A percentile compares a stretch with the other conserved stretches of the same genome.
These are phyloP conservation scores for Coemansia brasiliensis DNA, from an alignment of 192 early-diverging fungal species.

Conservation along the genomic window DNA sequence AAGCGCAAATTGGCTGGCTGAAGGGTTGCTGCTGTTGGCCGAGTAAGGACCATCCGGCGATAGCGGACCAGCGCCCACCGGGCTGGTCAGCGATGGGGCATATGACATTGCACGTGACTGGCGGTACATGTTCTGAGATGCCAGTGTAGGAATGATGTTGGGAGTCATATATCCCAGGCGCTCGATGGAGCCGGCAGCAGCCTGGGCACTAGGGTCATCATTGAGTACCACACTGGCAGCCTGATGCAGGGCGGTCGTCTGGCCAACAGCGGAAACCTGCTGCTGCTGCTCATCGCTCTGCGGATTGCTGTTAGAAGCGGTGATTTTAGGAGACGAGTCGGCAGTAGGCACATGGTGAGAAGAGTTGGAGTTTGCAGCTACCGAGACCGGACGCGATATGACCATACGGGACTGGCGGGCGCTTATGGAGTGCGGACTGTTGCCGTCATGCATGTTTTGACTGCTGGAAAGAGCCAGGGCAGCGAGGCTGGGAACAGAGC, in stretches of 20 bases:
- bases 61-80: slow-evolving; percentile 4
- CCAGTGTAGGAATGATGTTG: slow-evolving; percentile 43
- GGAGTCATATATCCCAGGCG: slow-evolving; percentile 56
- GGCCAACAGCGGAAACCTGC: slow-evolving; percentile 20
- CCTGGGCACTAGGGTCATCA: slow-evolving; percentile 38
- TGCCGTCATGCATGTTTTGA: slow-evolving; percentile 1
- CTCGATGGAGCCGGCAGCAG: slow-evolving; percentile 47
- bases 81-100: slow-evolving; percentile 18
- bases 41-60: slow-evolving; percentile 10
- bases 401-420: slow-evolving; percentile 32
- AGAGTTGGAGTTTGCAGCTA: slow-evolving; percentile 22
- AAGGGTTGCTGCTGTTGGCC: neutral
- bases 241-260: slow-evolving; percentile 33
- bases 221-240: slow-evolving; percentile 21
- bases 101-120: slow-evolving; percentile 7
- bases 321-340: slow-evolving; percentile 13
- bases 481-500: slow-evolving; percentile 35
- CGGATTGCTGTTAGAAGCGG: neutral
- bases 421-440: slow-evolving; percentile 3
- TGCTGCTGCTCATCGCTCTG: slow-evolving; percentile 1
- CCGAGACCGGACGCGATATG: slow-evolving; percentile 19
- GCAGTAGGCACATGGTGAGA: slow-evolving; percentile 5
- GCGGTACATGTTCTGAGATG: slow-evolving; percentile 32
- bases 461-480: slow-evolving; percentile 28
- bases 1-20: slow-evolving; percentile 1